phyloP scores from a whole-genome alignment of 495 filamentous ascomycete species.

The Cudoniella acicularis region DNA sequence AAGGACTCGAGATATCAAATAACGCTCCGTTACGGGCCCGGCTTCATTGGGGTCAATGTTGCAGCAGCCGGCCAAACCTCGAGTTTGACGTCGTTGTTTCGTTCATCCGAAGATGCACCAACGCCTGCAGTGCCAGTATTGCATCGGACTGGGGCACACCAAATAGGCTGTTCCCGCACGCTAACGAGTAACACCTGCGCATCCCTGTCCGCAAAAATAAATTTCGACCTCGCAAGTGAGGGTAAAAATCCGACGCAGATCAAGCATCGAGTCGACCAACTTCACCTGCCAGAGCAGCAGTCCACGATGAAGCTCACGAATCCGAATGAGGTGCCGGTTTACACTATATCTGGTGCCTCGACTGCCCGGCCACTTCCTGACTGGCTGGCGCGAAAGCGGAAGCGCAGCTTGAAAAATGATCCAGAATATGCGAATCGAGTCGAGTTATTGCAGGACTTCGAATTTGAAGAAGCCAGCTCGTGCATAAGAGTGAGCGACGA shows the following conservation, averaged over 20 bases:
- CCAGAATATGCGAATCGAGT: slow-evolving; percentile 89
- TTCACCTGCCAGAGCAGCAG: not conserved
- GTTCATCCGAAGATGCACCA: not conserved
- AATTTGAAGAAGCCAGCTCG: slow-evolving; percentile 96
- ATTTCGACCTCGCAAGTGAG: not conserved
- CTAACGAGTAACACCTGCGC: not conserved
- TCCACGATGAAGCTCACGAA: slow-evolving; percentile 80
- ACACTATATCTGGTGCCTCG: slow-evolving; percentile 90
- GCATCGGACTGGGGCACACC: not conserved
- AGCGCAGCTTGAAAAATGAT: slow-evolving; percentile 90
- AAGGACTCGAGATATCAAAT: not conserved
- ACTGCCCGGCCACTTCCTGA: slow-evolving; percentile 90
- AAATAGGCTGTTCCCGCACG: not conserved
- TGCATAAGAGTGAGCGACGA: slow-evolving; percentile 91
- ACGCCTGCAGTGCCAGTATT: no score
- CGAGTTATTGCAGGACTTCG: slow-evolving; percentile 95
- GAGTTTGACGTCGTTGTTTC: not conserved
- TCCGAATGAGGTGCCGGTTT: slow-evolving; percentile 85
- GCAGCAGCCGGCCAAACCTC: not conserved
- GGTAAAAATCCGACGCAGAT: not conserved
- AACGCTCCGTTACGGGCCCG: not conserved
- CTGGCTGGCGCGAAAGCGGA: slow-evolving; percentile 87
- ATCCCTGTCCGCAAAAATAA: not conserved
- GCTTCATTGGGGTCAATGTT: not conserved
- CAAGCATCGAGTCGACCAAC: not conserved